These are phyloP conservation scores for Fragaria ananassa DNA, from an alignment of 306 rosid genomes.

Conservation along the genomic window DNA sequence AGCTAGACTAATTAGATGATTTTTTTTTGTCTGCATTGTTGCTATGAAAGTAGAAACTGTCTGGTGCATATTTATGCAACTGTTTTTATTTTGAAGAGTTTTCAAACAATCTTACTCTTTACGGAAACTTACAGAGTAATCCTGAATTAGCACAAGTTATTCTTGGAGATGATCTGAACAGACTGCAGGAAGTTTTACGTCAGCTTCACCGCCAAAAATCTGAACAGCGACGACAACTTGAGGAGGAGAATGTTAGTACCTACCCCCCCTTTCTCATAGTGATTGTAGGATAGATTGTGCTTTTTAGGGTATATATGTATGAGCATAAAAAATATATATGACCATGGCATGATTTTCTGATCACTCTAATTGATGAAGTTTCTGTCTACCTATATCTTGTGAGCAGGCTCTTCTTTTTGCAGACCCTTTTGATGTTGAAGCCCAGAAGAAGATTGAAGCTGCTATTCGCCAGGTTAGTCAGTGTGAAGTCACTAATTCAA, in stretches of 20 bases:
- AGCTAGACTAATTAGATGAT: not conserved
- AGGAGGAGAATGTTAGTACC: constrained; percentile 79
- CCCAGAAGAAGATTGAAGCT: constrained; percentile 98
- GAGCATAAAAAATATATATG: no score
- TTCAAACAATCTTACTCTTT: constrained; percentile 10
- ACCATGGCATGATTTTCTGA: not conserved
- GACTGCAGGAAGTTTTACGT: constrained; percentile 68
- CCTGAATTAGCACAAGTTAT: constrained; percentile 91
- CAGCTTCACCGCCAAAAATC: constrained; percentile 55
- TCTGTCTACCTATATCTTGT: constrained; percentile 16
- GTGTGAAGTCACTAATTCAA: not conserved
- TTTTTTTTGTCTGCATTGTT: not conserved
- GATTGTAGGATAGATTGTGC: constrained; percentile 17
- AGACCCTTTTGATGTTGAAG: constrained; percentile 96
- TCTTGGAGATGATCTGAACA: constrained; percentile 70
- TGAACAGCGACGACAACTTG: constrained; percentile 59
- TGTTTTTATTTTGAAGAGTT: not conserved
- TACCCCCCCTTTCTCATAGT: constrained; percentile 4
- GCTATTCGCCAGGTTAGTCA: constrained; percentile 78
- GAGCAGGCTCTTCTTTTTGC: constrained; percentile 87
- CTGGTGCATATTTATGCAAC: not conserved
- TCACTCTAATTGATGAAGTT: not conserved
- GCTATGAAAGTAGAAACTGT: not conserved
- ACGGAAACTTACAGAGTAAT: constrained; percentile 50
- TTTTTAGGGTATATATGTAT: not conserved